Evolutionary conservation across 2,329 filamentous ascomycete genomes (phyloP), one percentile per base, ranked within the genome.

Genomic region (Colletotrichum camelliae): DNA sequence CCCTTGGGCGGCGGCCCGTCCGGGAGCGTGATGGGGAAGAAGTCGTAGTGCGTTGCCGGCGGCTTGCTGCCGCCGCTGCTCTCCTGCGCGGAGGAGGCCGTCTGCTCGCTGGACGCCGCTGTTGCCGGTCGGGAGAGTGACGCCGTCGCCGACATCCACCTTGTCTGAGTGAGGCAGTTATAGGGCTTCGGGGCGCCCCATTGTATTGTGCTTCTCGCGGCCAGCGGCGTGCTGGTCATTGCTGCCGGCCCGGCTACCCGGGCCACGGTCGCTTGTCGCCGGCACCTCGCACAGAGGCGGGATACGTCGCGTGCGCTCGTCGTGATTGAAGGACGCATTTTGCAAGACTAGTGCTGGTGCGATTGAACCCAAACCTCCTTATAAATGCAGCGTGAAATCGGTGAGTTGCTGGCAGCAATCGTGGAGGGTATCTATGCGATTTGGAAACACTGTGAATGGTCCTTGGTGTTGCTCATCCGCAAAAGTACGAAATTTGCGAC

Each of bases 21-120:
- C 1, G 96, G 91, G 5, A 98, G 89, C 4, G 96, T 94, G 37
- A 90, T 83, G 2, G 96, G 96, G 88, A 99, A 99, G 86, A 98
- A 92, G 72, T 93, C 91, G 89, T 98, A 98, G 89, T 96, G 92
- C 70, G 93, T 95, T 78, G 86, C 80, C 5, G 83, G 81, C 13
- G 73, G 35, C 29, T 67, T 67, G 27, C 43, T 33, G 67, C 39
- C 33, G 31, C 37, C 24, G 24, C 24, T 27, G 24, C 29, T 64
- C 12, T 68, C 70, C n/a, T 61, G 64, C 60, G 64, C 27, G 31
- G 65, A 27, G 5, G 69, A 60, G 16, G 57, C 52, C 24, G 31
- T 71, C n/a, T 35, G 74, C 52, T 65, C 21, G 16, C 55, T 61
- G 21, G 67, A 33, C 48, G 75, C 39, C 6, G 67, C 18, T n/a